Conservation (phyloP, 805 yeast genomes). For the Candida chauliodis region DNA sequence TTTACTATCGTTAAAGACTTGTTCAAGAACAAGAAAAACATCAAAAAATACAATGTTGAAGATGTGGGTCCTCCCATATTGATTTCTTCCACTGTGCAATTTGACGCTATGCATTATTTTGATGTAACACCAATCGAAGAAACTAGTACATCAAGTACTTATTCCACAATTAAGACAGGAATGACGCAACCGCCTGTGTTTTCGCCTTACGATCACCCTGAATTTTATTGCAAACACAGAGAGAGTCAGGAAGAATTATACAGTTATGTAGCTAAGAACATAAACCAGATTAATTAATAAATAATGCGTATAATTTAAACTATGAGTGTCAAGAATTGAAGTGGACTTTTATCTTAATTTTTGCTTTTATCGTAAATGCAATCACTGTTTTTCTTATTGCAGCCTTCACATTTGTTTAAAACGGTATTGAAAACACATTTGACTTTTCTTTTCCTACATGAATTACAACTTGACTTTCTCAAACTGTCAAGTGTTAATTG, state of each 20-base stretch:
- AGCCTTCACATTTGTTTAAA: constrained; percentile 36
- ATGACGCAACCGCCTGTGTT: background rate
- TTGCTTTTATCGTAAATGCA: constrained; percentile 27
- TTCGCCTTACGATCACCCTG: background rate
- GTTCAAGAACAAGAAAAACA: background rate
- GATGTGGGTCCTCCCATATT: background rate
- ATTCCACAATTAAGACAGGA: background rate
- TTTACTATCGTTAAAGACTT: too few relatives aligned
- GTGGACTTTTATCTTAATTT: background rate
- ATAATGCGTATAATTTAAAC: too few relatives aligned
- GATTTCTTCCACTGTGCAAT: background rate
- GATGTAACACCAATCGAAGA: background rate
- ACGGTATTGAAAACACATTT: constrained; percentile 35
- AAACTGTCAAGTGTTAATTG: background rate
- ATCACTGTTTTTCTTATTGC: constrained; percentile 32
- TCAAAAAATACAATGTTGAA: background rate
- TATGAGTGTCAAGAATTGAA: background rate
- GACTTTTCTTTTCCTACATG: constrained; percentile 42
- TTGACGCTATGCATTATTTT: background rate
- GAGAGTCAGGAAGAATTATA: too few relatives aligned
- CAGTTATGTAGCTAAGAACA: too few relatives aligned
- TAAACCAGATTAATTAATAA: too few relatives aligned
- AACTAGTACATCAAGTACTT: background rate
- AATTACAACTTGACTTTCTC: constrained; percentile 36
- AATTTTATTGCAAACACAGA: too few relatives aligned